Base-by-base conservation (phyloP, 768 basidiomycete species). In the Collybia mongolica region DNA sequence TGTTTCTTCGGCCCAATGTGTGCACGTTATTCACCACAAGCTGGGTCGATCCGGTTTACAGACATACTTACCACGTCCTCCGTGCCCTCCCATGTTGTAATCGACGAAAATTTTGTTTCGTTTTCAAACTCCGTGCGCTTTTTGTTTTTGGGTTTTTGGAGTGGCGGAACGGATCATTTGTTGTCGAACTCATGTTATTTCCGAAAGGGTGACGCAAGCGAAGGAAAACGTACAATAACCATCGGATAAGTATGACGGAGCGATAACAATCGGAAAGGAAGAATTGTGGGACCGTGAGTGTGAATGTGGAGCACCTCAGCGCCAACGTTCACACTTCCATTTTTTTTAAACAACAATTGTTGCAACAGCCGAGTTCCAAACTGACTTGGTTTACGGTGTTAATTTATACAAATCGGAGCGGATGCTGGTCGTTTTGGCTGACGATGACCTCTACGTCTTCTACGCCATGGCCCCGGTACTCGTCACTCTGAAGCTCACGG, bases 371-470 rank as follows among this genome's bases (percentile, higher is more conserved):
- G 19, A n/a, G 42, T 44, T 14, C 26, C 17, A 28, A 32, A 44
- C 43, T 26, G 26, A 26, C 18, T 44, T 44, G 17, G 19, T 7
- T 12, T 44, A 28, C 23, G 24, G 20, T 19, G 24, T 32, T 32
- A 28, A 44, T 26, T 18, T 44, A 44, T 29, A 26, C 43, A 17
- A 88, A 75, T 48, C 74, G 68, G 44, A 96, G 70, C 5, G 94
- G 94, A 70, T 95, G 86, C 45, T 60, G 67, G 65, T 97, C 94
- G 46, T 70, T 71, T 55, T 76, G 60, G 65, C 91, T 94, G 60
- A 97, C 79, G 39, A 83, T 62, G 26, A 98, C 80, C 51, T 86
- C 79, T 55, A 83, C 64, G 19, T 69, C 75, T 32, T 62, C 66
- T 53, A 75, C 63, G 37, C 62, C 68, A 52, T 66, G 55, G 40